Evolutionary conservation across 2,329 filamentous ascomycete species (phyloP), one percentile per base, ranked within the genome.

Genomic region (Zymoseptoria tritici): DNA sequence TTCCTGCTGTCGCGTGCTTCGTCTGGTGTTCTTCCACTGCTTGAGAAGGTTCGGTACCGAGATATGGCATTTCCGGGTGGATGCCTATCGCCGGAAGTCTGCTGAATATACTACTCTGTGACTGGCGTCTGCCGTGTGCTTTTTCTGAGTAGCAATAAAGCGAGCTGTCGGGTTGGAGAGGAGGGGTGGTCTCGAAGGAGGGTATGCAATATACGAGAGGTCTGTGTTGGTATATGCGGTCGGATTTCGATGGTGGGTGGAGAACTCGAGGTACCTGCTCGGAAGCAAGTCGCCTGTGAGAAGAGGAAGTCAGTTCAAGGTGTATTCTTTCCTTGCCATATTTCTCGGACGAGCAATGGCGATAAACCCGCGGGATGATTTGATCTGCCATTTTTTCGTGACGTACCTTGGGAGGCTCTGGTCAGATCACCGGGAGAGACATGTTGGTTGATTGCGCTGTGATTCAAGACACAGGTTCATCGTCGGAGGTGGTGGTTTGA

Each of bases 381-480:
- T 16, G 36, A n/a, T 46, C 13, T 49, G 50, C 50, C 29, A 36
- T 52, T 46, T n/a, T n/a, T n/a, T 1, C 13, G 36, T 16, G 16
- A 46, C 36, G 36, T 46, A 61, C 59, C 56, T 56, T 26, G 36
- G 60, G 57, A 57, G 57, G 54, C 55, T 52, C 55, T 56, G 56
- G 55, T 61, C 60, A 65, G 49, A 60, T 57, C 56, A 63, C 54
- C 52, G 55, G 58, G 52, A 56, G 49, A 59, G 58, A 61, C 63
- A 65, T 65, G 46, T 36, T 62, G 59, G 24, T 31, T 54, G 46
- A 9, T 57, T 58, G 57, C 36, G 42, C 54, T 57, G 61, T 63
- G 59, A 54, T 59, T 56, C 21, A 49, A 50, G 57, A 64, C 59
- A 60, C 59, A 60, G 62, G 49, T 56, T 51, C 57, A 62, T 58